phyloP scores from a whole-genome alignment of 371 early-diverging fungal species.

The Mycotypha africana region DNA sequence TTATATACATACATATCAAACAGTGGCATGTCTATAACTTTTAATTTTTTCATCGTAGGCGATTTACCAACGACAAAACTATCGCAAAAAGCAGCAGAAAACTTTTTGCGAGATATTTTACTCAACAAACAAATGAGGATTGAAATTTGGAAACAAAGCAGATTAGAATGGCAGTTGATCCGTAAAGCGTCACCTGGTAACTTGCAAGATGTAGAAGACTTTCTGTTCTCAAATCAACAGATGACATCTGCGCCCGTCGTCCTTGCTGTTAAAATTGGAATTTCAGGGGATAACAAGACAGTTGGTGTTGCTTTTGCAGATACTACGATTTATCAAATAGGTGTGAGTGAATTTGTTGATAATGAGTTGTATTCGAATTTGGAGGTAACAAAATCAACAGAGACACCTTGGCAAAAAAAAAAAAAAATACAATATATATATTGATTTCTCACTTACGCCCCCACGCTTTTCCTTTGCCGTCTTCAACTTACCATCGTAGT shows the following conservation, averaged over 20 bases:
- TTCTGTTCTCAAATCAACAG: slow-evolving; percentile 70
- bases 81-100: slow-evolving; percentile 66
- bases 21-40: too few relatives aligned
- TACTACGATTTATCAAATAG: slow-evolving; percentile 71
- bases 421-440: too few relatives aligned
- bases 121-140: slow-evolving; percentile 69
- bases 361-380: slow-evolving; percentile 89
- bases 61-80: slow-evolving; percentile 78
- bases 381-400: slow-evolving; percentile 57
- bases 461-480: too few relatives aligned
- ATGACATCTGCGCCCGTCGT: slow-evolving; percentile 77
- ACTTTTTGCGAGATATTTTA: slow-evolving; percentile 77
- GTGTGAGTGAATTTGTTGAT: slow-evolving; percentile 87
- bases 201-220: slow-evolving; percentile 83
- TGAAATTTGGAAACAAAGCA: slow-evolving; percentile 79
- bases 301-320: slow-evolving; percentile 90
- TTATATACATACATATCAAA: neutral
- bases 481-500: too few relatives aligned
- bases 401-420: too few relatives aligned
- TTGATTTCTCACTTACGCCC: too few relatives aligned
- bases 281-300: slow-evolving; percentile 53
- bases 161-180: slow-evolving; percentile 44
- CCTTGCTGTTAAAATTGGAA: slow-evolving; percentile 63
- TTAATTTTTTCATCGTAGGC: too few relatives aligned
- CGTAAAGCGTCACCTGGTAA: slow-evolving; percentile 90